Evolutionary conservation across 768 basidiomycete species (phyloP).

Genomic region (Tricholoma bakamatsutake): DNA sequence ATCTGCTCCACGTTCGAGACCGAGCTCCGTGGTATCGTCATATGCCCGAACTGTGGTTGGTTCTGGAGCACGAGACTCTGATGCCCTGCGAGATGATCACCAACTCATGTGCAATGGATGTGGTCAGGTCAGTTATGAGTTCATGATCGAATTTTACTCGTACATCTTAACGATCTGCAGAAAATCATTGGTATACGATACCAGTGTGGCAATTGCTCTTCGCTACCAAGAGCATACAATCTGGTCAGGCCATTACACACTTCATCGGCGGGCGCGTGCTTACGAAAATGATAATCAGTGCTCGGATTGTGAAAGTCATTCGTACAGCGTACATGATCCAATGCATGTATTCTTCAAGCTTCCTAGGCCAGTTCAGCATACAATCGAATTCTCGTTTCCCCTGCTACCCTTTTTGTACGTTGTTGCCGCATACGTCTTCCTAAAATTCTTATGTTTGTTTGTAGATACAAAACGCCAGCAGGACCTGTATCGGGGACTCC

Average conservation of each 20-base stretch:
- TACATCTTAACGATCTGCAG: conserved; percentile 28
- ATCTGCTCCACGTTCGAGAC: conserved; percentile 38
- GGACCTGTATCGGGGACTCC: conserved; percentile 43
- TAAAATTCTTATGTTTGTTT: conserved; percentile 7
- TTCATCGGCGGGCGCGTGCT: background rate
- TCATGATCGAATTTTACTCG: background rate
- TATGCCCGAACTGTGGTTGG: conserved; percentile 68
- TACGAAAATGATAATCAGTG: conserved; percentile 47
- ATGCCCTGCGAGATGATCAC: conserved; percentile 43
- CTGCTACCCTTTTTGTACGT: conserved; percentile 67
- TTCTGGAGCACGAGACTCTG: conserved; percentile 30
- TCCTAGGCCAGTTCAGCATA: conserved; percentile 66
- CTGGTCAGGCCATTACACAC: conserved; percentile 45
- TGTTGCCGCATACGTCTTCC: background rate
- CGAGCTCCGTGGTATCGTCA: conserved; percentile 55
- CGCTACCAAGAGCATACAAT: conserved; percentile 62
- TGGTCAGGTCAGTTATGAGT: conserved; percentile 36
- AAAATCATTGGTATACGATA: conserved; percentile 74
- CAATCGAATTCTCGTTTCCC: conserved; percentile 42
- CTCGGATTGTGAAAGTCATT: conserved; percentile 68
- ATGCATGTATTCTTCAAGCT: conserved; percentile 88
- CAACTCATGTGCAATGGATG: conserved; percentile 58
- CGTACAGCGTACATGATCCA: conserved; percentile 77
- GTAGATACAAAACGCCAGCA: conserved; percentile 59
- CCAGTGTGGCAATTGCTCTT: conserved; percentile 89